Conservation (phyloP, 2,329 filamentous ascomycete genomes). For the Stagonosporopsis chrysanthemi region DNA sequence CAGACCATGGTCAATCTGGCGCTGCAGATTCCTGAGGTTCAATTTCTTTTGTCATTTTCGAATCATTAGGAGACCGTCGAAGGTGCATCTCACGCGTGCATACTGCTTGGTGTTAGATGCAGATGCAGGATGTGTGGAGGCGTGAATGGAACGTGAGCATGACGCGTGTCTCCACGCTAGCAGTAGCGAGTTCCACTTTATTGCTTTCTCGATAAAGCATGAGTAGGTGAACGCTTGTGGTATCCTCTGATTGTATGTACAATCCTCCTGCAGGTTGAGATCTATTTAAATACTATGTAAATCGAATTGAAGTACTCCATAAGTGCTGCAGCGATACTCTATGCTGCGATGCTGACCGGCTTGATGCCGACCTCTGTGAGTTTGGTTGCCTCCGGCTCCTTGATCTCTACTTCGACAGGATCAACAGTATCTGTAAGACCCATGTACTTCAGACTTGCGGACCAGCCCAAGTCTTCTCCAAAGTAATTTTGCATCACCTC, state of each 20-base stretch:
- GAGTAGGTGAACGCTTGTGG: too few relatives aligned
- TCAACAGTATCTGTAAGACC: conserved; percentile 45
- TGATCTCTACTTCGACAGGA: conserved; percentile 23
- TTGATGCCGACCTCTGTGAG: conserved; percentile 42
- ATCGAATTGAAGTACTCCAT: neutral
- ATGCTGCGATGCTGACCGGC: conserved; percentile 37
- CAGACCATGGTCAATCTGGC: neutral
- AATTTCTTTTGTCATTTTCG: neutral
- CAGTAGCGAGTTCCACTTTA: neutral
- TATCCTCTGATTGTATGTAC: neutral
- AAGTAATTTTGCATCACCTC: conserved; percentile 71
- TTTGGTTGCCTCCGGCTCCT: conserved; percentile 28
- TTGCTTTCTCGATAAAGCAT: neutral
- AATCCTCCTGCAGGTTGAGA: neutral
- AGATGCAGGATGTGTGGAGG: neutral
- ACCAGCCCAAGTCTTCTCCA: conserved; percentile 68
- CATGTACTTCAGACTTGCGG: conserved; percentile 44
- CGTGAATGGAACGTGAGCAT: neutral
- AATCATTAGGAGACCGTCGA: neutral
- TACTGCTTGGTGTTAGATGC: neutral
- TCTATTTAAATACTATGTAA: neutral
- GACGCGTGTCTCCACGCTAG: conserved; percentile 2
- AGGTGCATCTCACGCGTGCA: neutral
- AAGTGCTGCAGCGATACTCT: conserved; percentile 4
- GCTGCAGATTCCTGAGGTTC: neutral